Evolutionary conservation across 257 asterid genomes (phyloP), one percentile per base, ranked within the genome.

Genomic region (Cordia subcordata): DNA sequence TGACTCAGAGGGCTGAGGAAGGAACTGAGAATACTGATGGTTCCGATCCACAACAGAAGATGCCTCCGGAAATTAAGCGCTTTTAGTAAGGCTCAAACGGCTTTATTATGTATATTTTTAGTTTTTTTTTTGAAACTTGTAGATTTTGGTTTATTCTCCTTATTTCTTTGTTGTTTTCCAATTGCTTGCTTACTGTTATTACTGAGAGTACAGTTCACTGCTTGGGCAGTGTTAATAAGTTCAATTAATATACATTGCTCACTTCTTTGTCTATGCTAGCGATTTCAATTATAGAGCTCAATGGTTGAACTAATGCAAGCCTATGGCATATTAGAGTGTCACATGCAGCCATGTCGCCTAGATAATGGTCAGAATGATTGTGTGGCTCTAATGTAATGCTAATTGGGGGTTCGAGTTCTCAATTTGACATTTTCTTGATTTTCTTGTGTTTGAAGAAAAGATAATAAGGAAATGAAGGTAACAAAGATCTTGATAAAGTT

Each of bases 31-130:
- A 71, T 60, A 59, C 78, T 1, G 94, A 82, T 66, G 88, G 77
- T 37, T 68, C 94, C 54, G 97, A 93, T 69, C 74, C 96, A 21
- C 75, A 77, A 20, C 90, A 77, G 77, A 75, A 68, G 80, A 93
- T 83, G 94, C 99, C 97, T 60, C 84, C 96, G 0, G 96, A 86
- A 56, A 89, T 93, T 57, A 86, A 83, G 77, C 82, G 97, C 67
- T 80, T 68, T 64, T 93, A 69, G 99, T 93, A 82, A 83, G 95
- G 54, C 65, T 71, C 60, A 33, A 33, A 16, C 38, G 13, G 21
- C 58, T 50, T 51, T 53, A 32, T 12, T 69, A 13, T 16, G n/a
- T 5, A n/a, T 37, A 56, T 6, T 60, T 58, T 33, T 33, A 58
- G 44, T 53, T 46, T 33, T 49, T n/a, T 62, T 17, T 15, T 40